These are phyloP conservation scores for Tetrahymena elliotti DNA, from an alignment of 73 alveolate species.

Conservation along the genomic window DNA sequence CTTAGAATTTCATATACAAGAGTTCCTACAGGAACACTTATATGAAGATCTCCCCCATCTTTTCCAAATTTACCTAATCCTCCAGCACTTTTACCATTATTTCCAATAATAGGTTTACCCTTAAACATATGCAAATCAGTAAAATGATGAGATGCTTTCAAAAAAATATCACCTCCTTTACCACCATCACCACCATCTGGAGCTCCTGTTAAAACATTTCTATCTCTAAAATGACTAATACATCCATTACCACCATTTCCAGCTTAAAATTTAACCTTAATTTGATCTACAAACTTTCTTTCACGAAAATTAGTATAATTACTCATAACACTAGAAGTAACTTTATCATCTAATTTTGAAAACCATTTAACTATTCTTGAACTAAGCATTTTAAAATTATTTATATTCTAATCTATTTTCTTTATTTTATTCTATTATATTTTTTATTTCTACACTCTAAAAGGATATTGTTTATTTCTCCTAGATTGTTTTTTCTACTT, in stretches of 20 bases:
- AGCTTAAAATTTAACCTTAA: constrained; percentile 57
- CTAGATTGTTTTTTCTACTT: neutral
- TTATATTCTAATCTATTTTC: neutral
- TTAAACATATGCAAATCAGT: constrained; percentile 47
- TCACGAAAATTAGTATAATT: constrained; percentile 17
- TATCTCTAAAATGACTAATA: constrained; percentile 37
- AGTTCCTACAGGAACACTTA: constrained; percentile 77
- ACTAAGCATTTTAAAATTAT: neutral
- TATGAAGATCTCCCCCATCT: constrained; percentile 53
- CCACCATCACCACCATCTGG: constrained; percentile 91
- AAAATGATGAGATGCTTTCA: constrained; percentile 33
- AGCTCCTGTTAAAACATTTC: constrained; percentile 38
- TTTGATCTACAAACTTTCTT: constrained; percentile 48
- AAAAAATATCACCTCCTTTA: constrained; percentile 70
- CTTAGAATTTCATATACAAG: constrained; percentile 49
- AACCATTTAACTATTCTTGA: neutral
- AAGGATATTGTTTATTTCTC: neutral
- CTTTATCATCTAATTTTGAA: neutral
- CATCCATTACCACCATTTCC: constrained; percentile 88
- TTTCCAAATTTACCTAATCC: constrained; percentile 56
- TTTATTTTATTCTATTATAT: neutral
- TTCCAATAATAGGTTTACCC: constrained; percentile 61
- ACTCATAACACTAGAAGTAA: neutral
- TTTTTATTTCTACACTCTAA: neutral
- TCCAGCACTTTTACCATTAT: constrained; percentile 62